Percentiles rank a stretch among this genome's conserved stretches.
Conservation (phyloP, 139 green algal species). For the Monoraphidium neglectum region DNA sequence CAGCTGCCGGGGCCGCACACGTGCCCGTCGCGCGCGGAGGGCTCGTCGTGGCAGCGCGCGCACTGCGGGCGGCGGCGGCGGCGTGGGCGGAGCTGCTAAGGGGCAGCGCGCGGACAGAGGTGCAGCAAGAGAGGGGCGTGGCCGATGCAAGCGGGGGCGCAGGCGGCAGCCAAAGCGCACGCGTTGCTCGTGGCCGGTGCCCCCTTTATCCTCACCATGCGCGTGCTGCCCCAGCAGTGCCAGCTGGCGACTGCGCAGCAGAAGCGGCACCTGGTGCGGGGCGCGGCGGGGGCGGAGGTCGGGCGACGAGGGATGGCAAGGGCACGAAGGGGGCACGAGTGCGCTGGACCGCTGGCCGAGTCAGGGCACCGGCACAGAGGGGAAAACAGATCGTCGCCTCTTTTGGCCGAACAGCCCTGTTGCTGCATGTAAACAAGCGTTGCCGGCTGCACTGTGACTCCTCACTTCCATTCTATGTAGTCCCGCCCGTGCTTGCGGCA, state of each 20-base stretch:
- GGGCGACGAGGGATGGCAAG: no score
- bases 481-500: slow-evolving; percentile 32
- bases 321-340: no score
- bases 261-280: no score
- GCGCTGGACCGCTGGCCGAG: no score
- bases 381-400: no score
- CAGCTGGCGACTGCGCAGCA: no score
- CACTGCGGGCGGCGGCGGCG: neutral
- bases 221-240: slow-evolving; percentile 23
- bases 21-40: neutral
- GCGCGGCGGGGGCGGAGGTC: no score
- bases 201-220: neutral
- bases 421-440: slow-evolving; percentile 13
- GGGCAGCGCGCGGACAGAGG: no score
- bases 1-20: neutral
- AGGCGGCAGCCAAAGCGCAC: neutral
- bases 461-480: slow-evolving; percentile 52
- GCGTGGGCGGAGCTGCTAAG: no score
- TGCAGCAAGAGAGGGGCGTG: neutral
- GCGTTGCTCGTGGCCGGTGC: neutral
- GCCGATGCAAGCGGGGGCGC: neutral
- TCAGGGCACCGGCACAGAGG: no score
- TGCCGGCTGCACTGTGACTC: neutral
- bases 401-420: no score
- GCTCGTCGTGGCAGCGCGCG: slow-evolving; percentile 16